These are phyloP conservation scores for Aspergillus brasiliensis DNA, from an alignment of 2,329 filamentous ascomycete species.

Conservation along the genomic window DNA sequence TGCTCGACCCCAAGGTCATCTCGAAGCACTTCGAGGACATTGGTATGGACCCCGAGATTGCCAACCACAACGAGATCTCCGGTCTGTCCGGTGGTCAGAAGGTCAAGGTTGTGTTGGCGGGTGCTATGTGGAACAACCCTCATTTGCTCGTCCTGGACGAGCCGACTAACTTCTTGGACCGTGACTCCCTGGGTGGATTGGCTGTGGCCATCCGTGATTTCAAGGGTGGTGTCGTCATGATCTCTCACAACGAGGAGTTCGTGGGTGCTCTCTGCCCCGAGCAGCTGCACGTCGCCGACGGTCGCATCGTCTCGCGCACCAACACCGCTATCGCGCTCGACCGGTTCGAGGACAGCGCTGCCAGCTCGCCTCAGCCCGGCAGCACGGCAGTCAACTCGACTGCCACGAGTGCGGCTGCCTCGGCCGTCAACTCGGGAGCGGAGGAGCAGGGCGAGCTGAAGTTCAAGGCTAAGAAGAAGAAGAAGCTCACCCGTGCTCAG, in stretches of 20 bases:
- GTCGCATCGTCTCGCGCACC: conserved; percentile 82
- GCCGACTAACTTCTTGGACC: conserved; percentile 98
- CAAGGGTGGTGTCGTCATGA: conserved; percentile 98
- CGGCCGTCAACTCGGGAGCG: conserved; percentile 75
- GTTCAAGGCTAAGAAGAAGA: conserved; percentile 90
- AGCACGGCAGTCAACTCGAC: conserved; percentile 61
- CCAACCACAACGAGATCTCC: conserved; percentile 97
- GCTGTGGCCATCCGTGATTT: conserved; percentile 98
- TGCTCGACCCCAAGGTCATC: conserved; percentile 89
- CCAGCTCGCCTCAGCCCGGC: conserved; percentile 57
- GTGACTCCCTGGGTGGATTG: conserved; percentile 92
- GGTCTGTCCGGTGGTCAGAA: conserved; percentile 96
- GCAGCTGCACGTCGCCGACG: conserved; percentile 92
- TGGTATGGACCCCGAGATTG: conserved; percentile 94
- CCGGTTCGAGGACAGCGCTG: conserved; percentile 81
- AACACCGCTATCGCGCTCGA: conserved; percentile 72
- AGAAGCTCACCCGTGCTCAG: conserved; percentile 98
- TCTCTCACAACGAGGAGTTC: conserved; percentile 99
- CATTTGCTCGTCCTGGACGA: conserved; percentile 97
- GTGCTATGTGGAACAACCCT: conserved; percentile 98
- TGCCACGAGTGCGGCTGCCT: conserved; percentile 61
- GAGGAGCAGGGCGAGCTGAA: conserved; percentile 82
- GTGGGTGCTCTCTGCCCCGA: conserved; percentile 93
- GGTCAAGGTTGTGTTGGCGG: conserved; percentile 96
- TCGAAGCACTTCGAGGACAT: conserved; percentile 98